Percentiles rank a stretch among this genome's conserved stretches.
Conservation (phyloP, 176 grass and related monocot genomes). For the Urochloa ruziziensis region DNA sequence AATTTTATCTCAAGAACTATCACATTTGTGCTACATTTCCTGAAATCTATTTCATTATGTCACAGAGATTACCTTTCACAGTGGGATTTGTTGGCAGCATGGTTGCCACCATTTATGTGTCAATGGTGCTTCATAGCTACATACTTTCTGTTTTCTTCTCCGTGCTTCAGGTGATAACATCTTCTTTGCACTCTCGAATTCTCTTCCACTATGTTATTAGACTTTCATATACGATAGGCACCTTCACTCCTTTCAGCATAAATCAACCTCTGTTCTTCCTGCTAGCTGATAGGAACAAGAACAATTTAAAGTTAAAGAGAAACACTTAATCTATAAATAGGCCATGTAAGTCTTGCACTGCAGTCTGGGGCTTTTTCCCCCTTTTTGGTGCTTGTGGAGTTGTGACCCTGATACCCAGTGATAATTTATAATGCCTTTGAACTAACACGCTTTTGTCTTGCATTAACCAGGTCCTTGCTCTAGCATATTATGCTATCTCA, state of each 20-base stretch:
- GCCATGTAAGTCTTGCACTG: background rate
- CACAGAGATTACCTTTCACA: slow-evolving; percentile 93
- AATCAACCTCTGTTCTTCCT: background rate
- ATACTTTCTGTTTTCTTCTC: slow-evolving; percentile 97
- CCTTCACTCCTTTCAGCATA: background rate
- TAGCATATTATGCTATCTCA: slow-evolving; percentile 95
- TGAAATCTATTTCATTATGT: slow-evolving; percentile 26
- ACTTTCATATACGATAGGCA: background rate
- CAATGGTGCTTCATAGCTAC: slow-evolving; percentile 98
- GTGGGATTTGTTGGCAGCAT: slow-evolving; percentile 91
- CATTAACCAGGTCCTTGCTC: slow-evolving; percentile 69
- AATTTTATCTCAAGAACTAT: background rate
- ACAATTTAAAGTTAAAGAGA: slow-evolving; percentile 18
- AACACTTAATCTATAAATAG: background rate
- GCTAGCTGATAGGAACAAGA: slow-evolving; percentile 1
- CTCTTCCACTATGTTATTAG: background rate
- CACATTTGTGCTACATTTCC: background rate
- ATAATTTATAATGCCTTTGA: background rate
- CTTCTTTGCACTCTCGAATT: background rate
- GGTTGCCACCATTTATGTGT: slow-evolving; percentile 89
- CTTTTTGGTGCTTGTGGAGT: background rate
- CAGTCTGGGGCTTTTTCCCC: background rate
- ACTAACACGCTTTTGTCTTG: slow-evolving; percentile 21
- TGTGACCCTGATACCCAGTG: background rate
- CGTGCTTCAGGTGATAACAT: slow-evolving; percentile 66